These are phyloP conservation scores for Trametes elegans DNA, from an alignment of 768 basidiomycete genomes.

Conservation along the genomic window DNA sequence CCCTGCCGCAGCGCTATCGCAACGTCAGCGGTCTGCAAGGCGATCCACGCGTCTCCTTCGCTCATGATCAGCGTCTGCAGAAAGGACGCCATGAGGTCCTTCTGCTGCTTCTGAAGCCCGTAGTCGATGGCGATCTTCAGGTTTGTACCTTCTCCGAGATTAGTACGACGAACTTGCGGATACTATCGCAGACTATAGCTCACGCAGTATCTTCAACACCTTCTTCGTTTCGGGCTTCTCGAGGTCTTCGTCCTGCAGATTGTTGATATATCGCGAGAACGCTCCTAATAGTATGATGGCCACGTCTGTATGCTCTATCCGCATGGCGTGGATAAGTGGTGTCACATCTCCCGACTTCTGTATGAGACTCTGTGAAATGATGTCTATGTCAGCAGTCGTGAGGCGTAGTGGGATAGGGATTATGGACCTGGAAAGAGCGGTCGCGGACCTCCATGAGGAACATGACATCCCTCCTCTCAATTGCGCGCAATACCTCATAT, in stretches of 20 bases:
- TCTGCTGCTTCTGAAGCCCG: conserved; percentile 77
- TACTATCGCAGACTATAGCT: too few species aligned
- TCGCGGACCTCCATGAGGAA: conserved; percentile 84
- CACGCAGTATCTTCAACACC: conserved; percentile 78
- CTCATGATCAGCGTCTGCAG: conserved; percentile 96
- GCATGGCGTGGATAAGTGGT: conserved; percentile 89
- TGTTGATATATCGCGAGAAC: conserved; percentile 88
- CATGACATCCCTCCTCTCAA: conserved; percentile 81
- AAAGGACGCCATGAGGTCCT: conserved; percentile 86
- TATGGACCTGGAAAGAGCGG: conserved; percentile 70
- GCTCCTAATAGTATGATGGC: conserved; percentile 88
- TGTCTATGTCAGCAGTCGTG: neutral
- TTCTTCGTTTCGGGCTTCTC: conserved; percentile 61
- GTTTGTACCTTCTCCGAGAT: conserved; percentile 73
- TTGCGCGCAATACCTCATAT: conserved; percentile 74
- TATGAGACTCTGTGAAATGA: conserved; percentile 62
- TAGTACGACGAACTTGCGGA: too few species aligned
- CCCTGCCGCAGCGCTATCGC: conserved; percentile 69
- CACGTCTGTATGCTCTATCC: conserved; percentile 79
- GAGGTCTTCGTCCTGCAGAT: conserved; percentile 80
- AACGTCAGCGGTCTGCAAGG: conserved; percentile 63
- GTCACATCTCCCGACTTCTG: conserved; percentile 83
- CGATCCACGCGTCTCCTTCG: conserved; percentile 92
- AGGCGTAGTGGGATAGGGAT: neutral
- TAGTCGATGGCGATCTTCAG: conserved; percentile 92